These are phyloP conservation scores for Phaeoacremonium minimum DNA, from an alignment of 2,329 filamentous ascomycete genomes.

Conservation along the genomic window DNA sequence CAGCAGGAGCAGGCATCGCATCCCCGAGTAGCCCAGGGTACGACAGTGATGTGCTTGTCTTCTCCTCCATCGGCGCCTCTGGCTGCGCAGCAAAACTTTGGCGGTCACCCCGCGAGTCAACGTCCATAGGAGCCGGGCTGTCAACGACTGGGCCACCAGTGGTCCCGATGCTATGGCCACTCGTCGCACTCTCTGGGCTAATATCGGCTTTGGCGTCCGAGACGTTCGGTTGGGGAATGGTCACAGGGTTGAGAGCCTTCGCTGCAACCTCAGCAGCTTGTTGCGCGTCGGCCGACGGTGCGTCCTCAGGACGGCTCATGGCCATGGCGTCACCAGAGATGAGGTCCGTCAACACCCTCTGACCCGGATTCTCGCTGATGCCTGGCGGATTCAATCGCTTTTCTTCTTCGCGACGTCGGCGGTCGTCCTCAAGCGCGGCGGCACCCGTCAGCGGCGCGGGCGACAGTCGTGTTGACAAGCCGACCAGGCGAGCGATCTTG, in stretches of 20 bases:
- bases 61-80: constrained; percentile 46
- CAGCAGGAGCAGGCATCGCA: constrained; percentile 37
- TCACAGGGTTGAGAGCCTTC: constrained; percentile 24
- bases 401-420: constrained; percentile 41
- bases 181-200: constrained; percentile 36
- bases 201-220: constrained; percentile 32
- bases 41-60: constrained; percentile 45
- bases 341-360: constrained; percentile 47
- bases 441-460: constrained; percentile 46
- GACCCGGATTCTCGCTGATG: constrained; percentile 49
- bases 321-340: constrained; percentile 47
- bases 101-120: constrained; percentile 37
- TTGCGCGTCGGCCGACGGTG: constrained; percentile 22
- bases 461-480: constrained; percentile 34
- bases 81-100: constrained; percentile 30
- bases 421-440: constrained; percentile 50
- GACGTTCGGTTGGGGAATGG: constrained; percentile 23
- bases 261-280: constrained; percentile 19
- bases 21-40: constrained; percentile 47
- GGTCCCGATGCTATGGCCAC: constrained; percentile 34
- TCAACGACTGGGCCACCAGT: constrained; percentile 36
- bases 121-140: constrained; percentile 51
- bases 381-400: constrained; percentile 34
- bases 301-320: constrained; percentile 54
- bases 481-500: constrained; percentile 47